Base-by-base conservation (phyloP, 108 stramenopile species). In the Nannochloropsis gaditana region DNA sequence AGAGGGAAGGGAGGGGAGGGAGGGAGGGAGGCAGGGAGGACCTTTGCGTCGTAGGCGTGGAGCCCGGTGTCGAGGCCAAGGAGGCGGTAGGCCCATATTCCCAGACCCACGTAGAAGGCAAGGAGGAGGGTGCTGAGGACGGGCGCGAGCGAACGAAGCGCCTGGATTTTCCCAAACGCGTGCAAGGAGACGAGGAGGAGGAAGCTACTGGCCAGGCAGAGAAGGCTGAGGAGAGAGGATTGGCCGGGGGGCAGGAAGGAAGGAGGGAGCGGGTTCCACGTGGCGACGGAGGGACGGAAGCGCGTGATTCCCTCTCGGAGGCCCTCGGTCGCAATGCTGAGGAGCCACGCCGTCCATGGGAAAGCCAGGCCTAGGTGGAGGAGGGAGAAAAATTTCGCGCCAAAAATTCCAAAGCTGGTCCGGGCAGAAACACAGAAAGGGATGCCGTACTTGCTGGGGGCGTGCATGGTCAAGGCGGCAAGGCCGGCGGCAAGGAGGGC, bases 311-410 rank as follows among this genome's bases (percentile, higher is more conserved):
- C 59, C 19, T n/a, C 59, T 15, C 6, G 59, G 8, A 73, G 59
- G 59, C 59, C 59, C n/a, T 73, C 59, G 15, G 59, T n/a, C 19
- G 59, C 15, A 73, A 73, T 73, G 59, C 59, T n/a, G 1, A 73
- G 59, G 59, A 73, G 59, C 59, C 59, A 73, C 19, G 59, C 59
- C 15, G 59, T n/a, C 59, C 59, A 73, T 15, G 59, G 59, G 8
- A 73, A n/a, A n/a, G 59, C 59, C 3, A 73, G 4, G 59, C 1
- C 59, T 15, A 73, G 59, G 59, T 73, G 59, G 59, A 73, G 59
- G 59, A 73, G 59, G 59, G 59, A 73, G 59, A 73, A 73, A n/a
- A 73, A n/a, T 73, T 73, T 73, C 19, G 59, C 15, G 59, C 59
- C 59, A 73, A 73, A 73, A n/a, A 73, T n/a, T n/a, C 59, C 59